phyloP scores from a whole-genome alignment of 345 rosid species.

The Dimocarpus longan region DNA sequence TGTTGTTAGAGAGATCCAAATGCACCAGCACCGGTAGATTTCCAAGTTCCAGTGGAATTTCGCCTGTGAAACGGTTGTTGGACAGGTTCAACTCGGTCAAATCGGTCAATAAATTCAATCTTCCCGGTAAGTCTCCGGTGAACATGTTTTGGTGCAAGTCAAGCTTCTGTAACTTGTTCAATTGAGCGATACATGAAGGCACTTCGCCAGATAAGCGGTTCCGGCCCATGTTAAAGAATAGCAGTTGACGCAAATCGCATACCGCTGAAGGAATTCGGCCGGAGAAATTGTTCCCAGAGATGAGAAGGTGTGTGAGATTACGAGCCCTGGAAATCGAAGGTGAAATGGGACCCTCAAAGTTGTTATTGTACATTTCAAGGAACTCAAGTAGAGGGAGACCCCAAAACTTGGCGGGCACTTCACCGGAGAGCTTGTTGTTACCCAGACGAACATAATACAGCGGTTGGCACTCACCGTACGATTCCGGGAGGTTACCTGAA shows the following conservation, averaged over 20 bases:
- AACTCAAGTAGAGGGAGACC: conserved; percentile 33
- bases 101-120: conserved; percentile 45
- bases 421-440: conserved; percentile 54
- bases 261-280: conserved; percentile 51
- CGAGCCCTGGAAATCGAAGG: conserved; percentile 40
- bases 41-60: conserved; percentile 61
- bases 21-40: conserved; percentile 47
- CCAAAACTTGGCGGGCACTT: conserved; percentile 55
- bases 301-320: conserved; percentile 28
- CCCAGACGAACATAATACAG: conserved; percentile 50
- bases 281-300: conserved; percentile 58
- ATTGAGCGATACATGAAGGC: conserved; percentile 47
- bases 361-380: conserved; percentile 53
- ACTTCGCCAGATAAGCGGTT: conserved; percentile 50
- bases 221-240: conserved; percentile 41
- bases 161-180: conserved; percentile 54
- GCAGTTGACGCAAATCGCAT: conserved; percentile 39
- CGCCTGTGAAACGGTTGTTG: conserved; percentile 49
- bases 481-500: conserved; percentile 52
- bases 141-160: conserved; percentile 55
- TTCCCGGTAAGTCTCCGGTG: conserved; percentile 53
- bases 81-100: conserved; percentile 59
- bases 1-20: conserved; percentile 66
- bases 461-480: conserved; percentile 53
- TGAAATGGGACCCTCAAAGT: conserved; percentile 56